Percentiles rank a stretch among this genome's conserved stretches.
Conservation (phyloP, 345 rosid species). For the Gossypium australe region DNA sequence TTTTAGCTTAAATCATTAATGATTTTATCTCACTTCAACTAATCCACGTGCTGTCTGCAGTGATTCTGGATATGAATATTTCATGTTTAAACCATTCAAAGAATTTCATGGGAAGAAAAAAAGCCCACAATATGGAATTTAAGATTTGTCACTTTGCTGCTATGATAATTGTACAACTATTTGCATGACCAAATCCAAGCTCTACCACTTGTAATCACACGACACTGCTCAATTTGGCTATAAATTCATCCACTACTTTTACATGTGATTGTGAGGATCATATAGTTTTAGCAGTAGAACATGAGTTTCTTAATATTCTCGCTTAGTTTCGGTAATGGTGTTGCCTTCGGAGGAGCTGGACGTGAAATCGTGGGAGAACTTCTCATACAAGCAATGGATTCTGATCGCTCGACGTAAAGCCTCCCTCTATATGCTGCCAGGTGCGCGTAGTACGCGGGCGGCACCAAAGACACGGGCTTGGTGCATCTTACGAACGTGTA, state of each 20-base stretch:
- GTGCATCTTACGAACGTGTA: constrained; percentile 91
- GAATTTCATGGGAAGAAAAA: background rate
- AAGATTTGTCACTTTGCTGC: background rate
- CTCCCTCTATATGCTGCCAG: constrained; percentile 95
- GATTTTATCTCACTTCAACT: background rate
- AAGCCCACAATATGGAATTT: background rate
- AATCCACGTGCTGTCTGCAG: background rate
- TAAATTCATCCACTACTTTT: background rate
- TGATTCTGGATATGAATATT: background rate
- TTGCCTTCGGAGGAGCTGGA: constrained; percentile 65
- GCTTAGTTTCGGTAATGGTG: constrained; percentile 73
- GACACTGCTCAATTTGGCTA: too few species aligned
- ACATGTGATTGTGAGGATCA: background rate
- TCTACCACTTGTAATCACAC: too few species aligned
- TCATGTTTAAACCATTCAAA: background rate
- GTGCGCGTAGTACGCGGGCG: constrained; percentile 96
- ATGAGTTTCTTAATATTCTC: constrained; percentile 85
- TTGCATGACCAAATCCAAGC: too few species aligned
- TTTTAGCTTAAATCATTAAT: background rate
- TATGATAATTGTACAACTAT: background rate
- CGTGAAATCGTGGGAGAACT: constrained; percentile 49
- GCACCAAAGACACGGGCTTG: constrained; percentile 84
- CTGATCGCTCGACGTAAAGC: constrained; percentile 79
- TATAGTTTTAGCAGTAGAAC: constrained; percentile 72
- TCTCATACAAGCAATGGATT: constrained; percentile 31